These are phyloP conservation scores for Populus alba DNA, from an alignment of 345 rosid species.

Conservation along the genomic window DNA sequence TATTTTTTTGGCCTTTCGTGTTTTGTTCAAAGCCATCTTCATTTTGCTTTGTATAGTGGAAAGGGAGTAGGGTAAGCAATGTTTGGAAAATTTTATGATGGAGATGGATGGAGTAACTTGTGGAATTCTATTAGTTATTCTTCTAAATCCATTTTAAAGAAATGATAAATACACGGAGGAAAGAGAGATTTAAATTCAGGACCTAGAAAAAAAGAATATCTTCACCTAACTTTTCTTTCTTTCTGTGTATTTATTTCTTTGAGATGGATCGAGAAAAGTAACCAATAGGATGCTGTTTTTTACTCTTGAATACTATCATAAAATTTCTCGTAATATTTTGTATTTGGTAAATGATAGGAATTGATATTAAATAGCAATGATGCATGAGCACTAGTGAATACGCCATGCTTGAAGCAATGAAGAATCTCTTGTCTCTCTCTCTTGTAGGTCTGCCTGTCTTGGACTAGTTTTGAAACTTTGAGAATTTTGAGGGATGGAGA, in stretches of 20 bases:
- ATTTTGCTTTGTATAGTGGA: conserved; percentile 48
- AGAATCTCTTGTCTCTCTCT: not conserved
- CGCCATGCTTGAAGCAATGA: conserved; percentile 21
- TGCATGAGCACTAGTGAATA: conserved; percentile 14
- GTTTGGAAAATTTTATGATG: conserved; percentile 7
- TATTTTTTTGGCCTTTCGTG: not conserved
- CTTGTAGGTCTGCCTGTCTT: not conserved
- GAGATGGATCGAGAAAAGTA: too few species aligned
- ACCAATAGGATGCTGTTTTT: too few species aligned
- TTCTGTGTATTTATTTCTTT: too few species aligned
- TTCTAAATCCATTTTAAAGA: too few species aligned
- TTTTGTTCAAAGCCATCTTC: conserved; percentile 22
- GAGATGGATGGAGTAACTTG: too few species aligned
- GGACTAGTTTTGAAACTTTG: not conserved
- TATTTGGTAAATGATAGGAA: conserved; percentile 22
- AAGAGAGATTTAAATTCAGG: too few species aligned
- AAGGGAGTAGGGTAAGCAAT: conserved; percentile 29
- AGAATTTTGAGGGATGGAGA: not conserved
- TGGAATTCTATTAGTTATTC: too few species aligned
- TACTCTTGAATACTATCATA: too few species aligned
- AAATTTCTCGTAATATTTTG: too few species aligned
- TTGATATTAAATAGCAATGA: not conserved
- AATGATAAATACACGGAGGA: too few species aligned
- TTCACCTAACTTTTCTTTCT: too few species aligned
- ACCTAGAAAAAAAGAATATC: too few species aligned